These are phyloP conservation scores for Talaromyces sp. DNA, from an alignment of 2,329 filamentous ascomycete genomes.

Conservation along the genomic window DNA sequence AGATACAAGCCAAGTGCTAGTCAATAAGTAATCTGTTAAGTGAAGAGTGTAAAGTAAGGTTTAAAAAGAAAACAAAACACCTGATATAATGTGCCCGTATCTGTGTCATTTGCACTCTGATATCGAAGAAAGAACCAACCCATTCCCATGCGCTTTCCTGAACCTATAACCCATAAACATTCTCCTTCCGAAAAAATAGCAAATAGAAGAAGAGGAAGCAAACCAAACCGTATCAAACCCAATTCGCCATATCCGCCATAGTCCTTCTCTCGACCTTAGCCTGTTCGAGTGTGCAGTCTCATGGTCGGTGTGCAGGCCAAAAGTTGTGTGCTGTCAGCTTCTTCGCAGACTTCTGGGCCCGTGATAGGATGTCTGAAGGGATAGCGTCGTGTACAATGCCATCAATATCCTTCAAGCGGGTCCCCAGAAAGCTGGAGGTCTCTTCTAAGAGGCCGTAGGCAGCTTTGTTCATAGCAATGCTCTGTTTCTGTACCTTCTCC, in stretches of 20 bases:
- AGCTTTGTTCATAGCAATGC: slow-evolving; percentile 28
- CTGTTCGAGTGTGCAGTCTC: neutral
- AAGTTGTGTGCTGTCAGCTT: slow-evolving; percentile 27
- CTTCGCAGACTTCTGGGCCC: slow-evolving; percentile 35
- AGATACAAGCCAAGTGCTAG: neutral
- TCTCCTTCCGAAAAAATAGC: neutral
- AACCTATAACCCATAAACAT: slow-evolving; percentile 8
- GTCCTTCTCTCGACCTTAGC: slow-evolving; percentile 1
- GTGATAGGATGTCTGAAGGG: slow-evolving; percentile 30
- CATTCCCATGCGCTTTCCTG: slow-evolving; percentile 10
- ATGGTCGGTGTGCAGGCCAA: slow-evolving; percentile 6
- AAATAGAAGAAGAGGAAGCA: neutral
- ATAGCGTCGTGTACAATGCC: slow-evolving; percentile 28
- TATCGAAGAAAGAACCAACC: neutral
- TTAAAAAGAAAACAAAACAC: slow-evolving; percentile 2
- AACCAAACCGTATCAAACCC: slow-evolving; percentile 3
- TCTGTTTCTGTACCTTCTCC: slow-evolving; percentile 25
- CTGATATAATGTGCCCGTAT: slow-evolving; percentile 1
- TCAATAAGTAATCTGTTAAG: neutral
- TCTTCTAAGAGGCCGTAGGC: slow-evolving; percentile 27
- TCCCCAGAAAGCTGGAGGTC: slow-evolving; percentile 29
- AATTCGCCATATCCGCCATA: slow-evolving; percentile 14
- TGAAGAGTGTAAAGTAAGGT: neutral
- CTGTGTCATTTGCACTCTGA: slow-evolving; percentile 1
- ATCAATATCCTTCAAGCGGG: slow-evolving; percentile 21